Percentiles rank a stretch among this genome's conserved stretches.
Evolutionary conservation across 2,329 filamentous ascomycete genomes (phyloP).

Genomic region (Colletotrichum sp.): DNA sequence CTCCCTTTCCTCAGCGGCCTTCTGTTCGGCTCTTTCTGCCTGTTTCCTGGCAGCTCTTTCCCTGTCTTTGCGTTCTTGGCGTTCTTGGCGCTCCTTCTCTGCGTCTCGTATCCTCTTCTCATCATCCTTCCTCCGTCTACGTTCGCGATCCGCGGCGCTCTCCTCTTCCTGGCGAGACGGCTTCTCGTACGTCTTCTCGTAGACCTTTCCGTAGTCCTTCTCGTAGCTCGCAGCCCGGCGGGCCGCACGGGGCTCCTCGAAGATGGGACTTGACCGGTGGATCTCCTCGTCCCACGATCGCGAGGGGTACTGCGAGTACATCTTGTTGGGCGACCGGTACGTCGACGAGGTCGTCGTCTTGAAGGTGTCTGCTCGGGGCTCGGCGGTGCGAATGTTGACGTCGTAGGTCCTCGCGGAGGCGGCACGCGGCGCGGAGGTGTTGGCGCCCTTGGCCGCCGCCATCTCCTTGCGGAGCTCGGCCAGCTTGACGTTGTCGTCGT

Average conservation of each 20-base stretch:
- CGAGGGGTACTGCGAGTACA: slow-evolving; percentile 40
- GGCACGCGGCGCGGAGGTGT: slow-evolving; percentile 49
- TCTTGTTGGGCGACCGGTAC: slow-evolving; percentile 33
- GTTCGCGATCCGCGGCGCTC: slow-evolving; percentile 39
- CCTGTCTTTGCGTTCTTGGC: slow-evolving; percentile 24
- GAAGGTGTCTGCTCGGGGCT: slow-evolving; percentile 50
- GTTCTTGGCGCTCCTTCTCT: slow-evolving; percentile 24
- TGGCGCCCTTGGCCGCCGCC: slow-evolving; percentile 39
- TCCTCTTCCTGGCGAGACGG: slow-evolving; percentile 49
- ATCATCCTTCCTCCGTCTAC: slow-evolving; percentile 19
- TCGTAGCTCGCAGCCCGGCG: slow-evolving; percentile 56
- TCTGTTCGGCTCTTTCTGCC: slow-evolving; percentile 24
- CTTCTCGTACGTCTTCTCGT: neutral
- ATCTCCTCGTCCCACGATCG: slow-evolving; percentile 56
- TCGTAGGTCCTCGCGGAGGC: slow-evolving; percentile 45
- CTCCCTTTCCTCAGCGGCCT: slow-evolving; percentile 34
- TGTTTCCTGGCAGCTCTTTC: slow-evolving; percentile 22
- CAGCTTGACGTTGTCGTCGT: slow-evolving; percentile 77
- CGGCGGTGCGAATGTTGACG: slow-evolving; percentile 49
- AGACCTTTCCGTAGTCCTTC: slow-evolving; percentile 26
- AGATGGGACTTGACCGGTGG: slow-evolving; percentile 38
- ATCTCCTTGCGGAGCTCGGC: slow-evolving; percentile 66
- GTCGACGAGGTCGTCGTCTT: slow-evolving; percentile 31
- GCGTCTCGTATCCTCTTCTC: neutral
- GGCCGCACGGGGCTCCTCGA: slow-evolving; percentile 47